Evolutionary conservation across 306 rosid species (phyloP), one percentile per base, ranked within the genome.

Genomic region (Pueraria montana): DNA sequence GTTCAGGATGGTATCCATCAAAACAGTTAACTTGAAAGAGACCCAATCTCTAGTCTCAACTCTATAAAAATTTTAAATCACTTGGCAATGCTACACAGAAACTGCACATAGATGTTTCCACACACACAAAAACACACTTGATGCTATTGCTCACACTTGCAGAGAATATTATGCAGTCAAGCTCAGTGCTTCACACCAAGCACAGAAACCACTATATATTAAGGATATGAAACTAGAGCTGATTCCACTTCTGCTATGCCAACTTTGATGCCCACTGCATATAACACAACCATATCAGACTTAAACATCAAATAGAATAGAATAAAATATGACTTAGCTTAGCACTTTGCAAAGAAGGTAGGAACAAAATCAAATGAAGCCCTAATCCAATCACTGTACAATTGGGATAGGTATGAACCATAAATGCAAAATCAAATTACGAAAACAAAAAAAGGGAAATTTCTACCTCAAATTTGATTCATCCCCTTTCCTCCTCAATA

Each of bases 191-290:
- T 94, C 73, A 96, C 68, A 62, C 98, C 95, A 52, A 94, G 97
- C 76, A 96, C 97, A 83, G 99, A 62, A 61, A 61, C 98, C 86
- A 90, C 97, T 14, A 93, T 91, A 85, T 97, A 93, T 75, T 89
- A 84, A 55, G 95, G 91, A 84, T 92, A 92, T 14, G 97, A 92
- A 76, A 94, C 95, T 27, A 92, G 87, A 83, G 98, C 95, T 71
- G 97, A 96, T 91, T 96, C 97, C 80, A 92, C 99, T 87, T 96
- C 97, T 21, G 94, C 95, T 8, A 96, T 91, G 89, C 96, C 99
- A 66, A 92, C 89, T 11, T 82, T 97, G 98, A 91, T 96, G 97
- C 45, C 98, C 99, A 87, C 97, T 92, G 92, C 87, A 87, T 69
- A 74, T 21, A 76, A 58, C 52, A 79, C 21, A 40, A 46, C 43